Evolutionary conservation across 371 early-diverging fungal genomes (phyloP).

Genomic region (Syncephalastrum contaminatum): DNA sequence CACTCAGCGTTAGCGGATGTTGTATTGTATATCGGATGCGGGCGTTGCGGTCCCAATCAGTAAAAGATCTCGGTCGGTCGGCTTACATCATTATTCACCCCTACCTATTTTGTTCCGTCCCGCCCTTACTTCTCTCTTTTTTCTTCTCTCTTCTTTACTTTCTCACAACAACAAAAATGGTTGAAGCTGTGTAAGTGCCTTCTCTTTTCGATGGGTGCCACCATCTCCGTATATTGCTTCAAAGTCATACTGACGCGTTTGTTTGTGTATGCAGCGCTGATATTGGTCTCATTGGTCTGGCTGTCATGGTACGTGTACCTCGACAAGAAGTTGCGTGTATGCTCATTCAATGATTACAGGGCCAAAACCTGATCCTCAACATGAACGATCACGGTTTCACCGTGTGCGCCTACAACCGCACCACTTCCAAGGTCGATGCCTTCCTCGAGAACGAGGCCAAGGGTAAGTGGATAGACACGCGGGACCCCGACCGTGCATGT

Average conservation of each 20-base stretch:
- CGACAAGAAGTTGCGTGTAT: not conserved
- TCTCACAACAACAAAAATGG: constrained; percentile 13
- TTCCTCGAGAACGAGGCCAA: constrained; percentile 96
- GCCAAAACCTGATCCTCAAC: constrained; percentile 98
- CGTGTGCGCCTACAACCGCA: constrained; percentile 97
- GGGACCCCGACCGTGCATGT: not conserved
- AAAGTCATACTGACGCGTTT: not conserved
- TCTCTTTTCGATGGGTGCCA: not conserved
- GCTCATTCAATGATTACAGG: constrained; percentile 53
- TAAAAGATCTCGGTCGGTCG: constrained; percentile 3
- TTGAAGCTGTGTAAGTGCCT: constrained; percentile 25
- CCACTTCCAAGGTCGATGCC: constrained; percentile 90
- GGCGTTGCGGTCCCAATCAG: no score
- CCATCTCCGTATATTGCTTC: not conserved
- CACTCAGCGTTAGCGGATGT: no score
- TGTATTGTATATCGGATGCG: no score
- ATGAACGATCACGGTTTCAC: constrained; percentile 96
- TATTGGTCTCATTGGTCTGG: constrained; percentile 99
- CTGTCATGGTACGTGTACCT: constrained; percentile 89
- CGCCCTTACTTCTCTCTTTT: constrained; percentile 4
- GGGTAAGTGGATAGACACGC: constrained; percentile 47
- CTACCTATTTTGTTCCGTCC: constrained; percentile 5
- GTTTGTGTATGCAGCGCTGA: constrained; percentile 73
- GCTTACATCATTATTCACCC: constrained; percentile 22
- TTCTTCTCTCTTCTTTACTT: constrained; percentile 10